phyloP scores from a whole-genome alignment of 2,329 filamentous ascomycete species.

The Stagonosporopsis rhizophila region DNA sequence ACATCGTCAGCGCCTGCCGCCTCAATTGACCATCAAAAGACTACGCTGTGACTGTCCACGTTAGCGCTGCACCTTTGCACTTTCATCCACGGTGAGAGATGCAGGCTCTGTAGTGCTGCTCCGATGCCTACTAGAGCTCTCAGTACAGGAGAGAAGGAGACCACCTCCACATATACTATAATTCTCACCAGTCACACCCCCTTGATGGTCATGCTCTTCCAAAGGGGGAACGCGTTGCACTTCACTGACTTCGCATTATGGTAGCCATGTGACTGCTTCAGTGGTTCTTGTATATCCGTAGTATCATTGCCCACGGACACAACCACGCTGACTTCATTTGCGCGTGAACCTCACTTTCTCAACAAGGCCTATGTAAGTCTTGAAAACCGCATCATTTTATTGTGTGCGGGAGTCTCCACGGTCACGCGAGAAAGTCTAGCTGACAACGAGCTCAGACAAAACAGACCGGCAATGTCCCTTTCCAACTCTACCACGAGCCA shows the following conservation, averaged over 20 bases:
- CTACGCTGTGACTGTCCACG: neutral
- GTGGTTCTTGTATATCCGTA: neutral
- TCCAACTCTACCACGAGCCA: neutral
- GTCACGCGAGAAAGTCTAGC: neutral
- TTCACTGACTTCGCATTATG: neutral
- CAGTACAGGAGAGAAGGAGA: neutral
- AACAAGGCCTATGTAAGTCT: neutral
- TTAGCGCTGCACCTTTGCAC: neutral
- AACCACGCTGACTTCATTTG: neutral
- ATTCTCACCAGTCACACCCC: neutral
- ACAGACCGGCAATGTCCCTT: neutral
- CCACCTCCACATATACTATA: neutral
- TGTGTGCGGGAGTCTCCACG: neutral
- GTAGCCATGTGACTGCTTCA: neutral
- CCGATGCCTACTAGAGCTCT: neutral
- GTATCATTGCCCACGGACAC: neutral
- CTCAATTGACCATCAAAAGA: too few species aligned
- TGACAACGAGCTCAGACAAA: neutral
- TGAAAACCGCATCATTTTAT: neutral
- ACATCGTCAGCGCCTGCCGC: neutral
- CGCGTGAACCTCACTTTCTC: neutral
- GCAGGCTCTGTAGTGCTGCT: neutral
- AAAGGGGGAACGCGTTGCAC: neutral
- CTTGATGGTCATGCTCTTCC: neutral
- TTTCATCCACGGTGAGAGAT: neutral